These are phyloP conservation scores for Pochonia chlamydosporia DNA, from an alignment of 2,329 filamentous ascomycete genomes.

Conservation along the genomic window DNA sequence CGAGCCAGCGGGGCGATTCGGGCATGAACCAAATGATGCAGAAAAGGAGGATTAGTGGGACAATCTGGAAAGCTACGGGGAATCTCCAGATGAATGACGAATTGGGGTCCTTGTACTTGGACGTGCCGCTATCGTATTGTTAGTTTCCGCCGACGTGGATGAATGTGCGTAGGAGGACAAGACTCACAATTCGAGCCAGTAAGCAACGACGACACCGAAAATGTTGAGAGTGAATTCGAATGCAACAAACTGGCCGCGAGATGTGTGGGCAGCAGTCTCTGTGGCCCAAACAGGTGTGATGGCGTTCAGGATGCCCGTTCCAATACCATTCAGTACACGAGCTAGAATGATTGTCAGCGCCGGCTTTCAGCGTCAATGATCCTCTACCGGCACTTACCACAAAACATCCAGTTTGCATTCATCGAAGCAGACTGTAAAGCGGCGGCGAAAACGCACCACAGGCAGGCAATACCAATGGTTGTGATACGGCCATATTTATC, in stretches of 20 bases:
- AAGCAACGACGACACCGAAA: constrained; percentile 56
- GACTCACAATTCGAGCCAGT: constrained; percentile 50
- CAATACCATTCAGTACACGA: constrained; percentile 44
- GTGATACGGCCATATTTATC: constrained; percentile 45
- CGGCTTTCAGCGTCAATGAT: constrained; percentile 57
- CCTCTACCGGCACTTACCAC: constrained; percentile 42
- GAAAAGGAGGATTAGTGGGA: constrained; percentile 55
- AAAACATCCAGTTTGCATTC: constrained; percentile 66
- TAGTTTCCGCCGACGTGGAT: not conserved
- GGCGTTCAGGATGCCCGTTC: constrained; percentile 44
- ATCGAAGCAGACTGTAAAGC: constrained; percentile 59
- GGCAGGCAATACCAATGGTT: constrained; percentile 54
- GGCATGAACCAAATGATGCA: constrained; percentile 59
- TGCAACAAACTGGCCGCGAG: constrained; percentile 62
- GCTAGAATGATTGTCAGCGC: constrained; percentile 38
- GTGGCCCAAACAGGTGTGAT: constrained; percentile 44
- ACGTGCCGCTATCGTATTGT: constrained; percentile 36
- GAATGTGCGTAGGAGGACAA: not conserved
- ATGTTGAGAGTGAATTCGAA: constrained; percentile 72
- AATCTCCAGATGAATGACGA: constrained; percentile 62
- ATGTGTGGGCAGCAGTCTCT: constrained; percentile 41
- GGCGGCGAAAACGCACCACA: constrained; percentile 56
- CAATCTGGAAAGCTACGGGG: constrained; percentile 64
- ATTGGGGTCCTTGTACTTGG: constrained; percentile 52
- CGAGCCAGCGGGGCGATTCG: constrained; percentile 62